phyloP scores from a whole-genome alignment of 2,329 filamentous ascomycete genomes.

The Curvularia spicifera region DNA sequence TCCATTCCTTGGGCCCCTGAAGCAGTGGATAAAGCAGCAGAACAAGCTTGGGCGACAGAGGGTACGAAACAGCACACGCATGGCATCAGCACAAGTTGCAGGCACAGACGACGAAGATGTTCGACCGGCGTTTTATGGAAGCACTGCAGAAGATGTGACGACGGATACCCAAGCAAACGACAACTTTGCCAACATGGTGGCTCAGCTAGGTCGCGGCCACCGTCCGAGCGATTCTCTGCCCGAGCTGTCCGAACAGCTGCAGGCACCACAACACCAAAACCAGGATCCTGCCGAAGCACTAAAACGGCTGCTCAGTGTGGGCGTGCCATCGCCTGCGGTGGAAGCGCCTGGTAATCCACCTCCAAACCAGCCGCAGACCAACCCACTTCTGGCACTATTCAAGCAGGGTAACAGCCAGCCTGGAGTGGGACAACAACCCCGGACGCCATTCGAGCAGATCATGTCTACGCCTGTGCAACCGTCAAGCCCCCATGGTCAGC shows the following conservation, averaged over 20 bases:
- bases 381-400: conserved; percentile 64
- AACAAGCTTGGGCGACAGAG: conserved; percentile 71
- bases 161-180: conserved; percentile 22
- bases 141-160: conserved; percentile 33
- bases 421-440: conserved; percentile 27
- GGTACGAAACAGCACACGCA: conserved; percentile 33
- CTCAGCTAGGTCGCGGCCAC: conserved; percentile 38
- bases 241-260: conserved; percentile 37
- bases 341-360: conserved; percentile 39
- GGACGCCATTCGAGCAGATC: conserved; percentile 63
- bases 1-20: conserved; percentile 83
- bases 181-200: conserved; percentile 43
- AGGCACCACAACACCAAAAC: conserved; percentile 24
- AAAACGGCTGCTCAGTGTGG: conserved; percentile 58
- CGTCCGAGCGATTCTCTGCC: conserved; percentile 37
- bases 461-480: conserved; percentile 60
- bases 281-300: conserved; percentile 59
- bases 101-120: conserved; percentile 43
- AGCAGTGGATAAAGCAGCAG: conserved; percentile 89
- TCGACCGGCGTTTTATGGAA: conserved; percentile 37
- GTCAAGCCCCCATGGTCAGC: conserved; percentile 60
- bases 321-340: conserved; percentile 45
- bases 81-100: conserved; percentile 27
- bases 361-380: conserved; percentile 43
- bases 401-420: conserved; percentile 38